These are phyloP conservation scores for Phytophthora melonis DNA, from an alignment of 352 stramenopile species.

Conservation along the genomic window DNA sequence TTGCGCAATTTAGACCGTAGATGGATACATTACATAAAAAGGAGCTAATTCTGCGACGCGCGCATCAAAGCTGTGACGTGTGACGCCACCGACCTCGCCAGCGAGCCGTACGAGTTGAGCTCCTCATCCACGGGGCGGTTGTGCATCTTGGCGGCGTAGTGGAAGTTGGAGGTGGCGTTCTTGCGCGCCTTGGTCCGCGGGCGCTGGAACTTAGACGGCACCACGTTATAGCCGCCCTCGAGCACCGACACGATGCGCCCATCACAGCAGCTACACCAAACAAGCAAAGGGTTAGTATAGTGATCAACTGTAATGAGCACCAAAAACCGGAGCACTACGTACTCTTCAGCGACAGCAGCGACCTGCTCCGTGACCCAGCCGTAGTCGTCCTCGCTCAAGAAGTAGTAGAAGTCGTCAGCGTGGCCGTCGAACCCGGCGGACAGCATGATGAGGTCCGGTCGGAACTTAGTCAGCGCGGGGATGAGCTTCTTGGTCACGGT, in stretches of 20 bases:
- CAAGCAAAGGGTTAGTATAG: conserved; percentile 11
- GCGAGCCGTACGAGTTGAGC: conserved; percentile 59
- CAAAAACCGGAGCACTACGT: conserved; percentile 29
- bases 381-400: conserved; percentile 88
- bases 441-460: conserved; percentile 70
- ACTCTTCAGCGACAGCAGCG: conserved; percentile 92
- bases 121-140: conserved; percentile 65
- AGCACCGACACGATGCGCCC: conserved; percentile 95
- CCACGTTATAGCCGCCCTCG: conserved; percentile 94
- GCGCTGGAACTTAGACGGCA: conserved; percentile 55
- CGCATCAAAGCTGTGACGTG: conserved; percentile 68
- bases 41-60: conserved; percentile 43
- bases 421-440: conserved; percentile 78
- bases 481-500: conserved; percentile 56
- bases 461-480: conserved; percentile 56
- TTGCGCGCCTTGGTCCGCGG: conserved; percentile 42
- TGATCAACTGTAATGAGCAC: background rate
- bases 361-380: conserved; percentile 88
- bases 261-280: conserved; percentile 74
- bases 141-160: conserved; percentile 57
- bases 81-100: conserved; percentile 66
- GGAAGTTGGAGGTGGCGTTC: conserved; percentile 58
- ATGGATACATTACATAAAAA: background rate
- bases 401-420: conserved; percentile 77
- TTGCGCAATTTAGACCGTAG: background rate